Percentiles rank a stretch among this genome's conserved stretches.
Conservation (phyloP, 352 stramenopile genomes). For the Globisporangium splendens region DNA sequence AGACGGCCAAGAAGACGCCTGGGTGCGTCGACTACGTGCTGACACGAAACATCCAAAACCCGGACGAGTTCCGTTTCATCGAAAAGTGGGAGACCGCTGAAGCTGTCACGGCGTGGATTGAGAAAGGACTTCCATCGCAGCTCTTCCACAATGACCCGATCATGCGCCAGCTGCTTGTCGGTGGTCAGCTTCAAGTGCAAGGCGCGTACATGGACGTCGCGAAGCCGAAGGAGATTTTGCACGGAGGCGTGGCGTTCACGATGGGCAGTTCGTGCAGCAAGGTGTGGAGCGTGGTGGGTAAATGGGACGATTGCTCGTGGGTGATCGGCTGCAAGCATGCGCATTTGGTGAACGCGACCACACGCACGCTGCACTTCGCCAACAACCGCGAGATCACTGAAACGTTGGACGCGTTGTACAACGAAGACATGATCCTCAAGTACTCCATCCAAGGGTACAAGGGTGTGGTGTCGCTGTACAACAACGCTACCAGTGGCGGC, state of each 20-base stretch:
- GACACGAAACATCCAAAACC: slow-evolving; percentile 12
- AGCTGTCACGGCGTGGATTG: slow-evolving; percentile 11
- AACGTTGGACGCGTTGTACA: slow-evolving; percentile 2
- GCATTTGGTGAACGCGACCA: slow-evolving; percentile 7
- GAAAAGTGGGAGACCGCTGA: slow-evolving; percentile 13
- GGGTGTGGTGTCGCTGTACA: neutral
- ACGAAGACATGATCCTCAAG: slow-evolving; percentile 9
- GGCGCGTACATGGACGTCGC: slow-evolving; percentile 12
- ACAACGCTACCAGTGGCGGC: slow-evolving; percentile 1
- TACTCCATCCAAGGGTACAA: slow-evolving; percentile 5
- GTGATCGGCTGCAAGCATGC: slow-evolving; percentile 10
- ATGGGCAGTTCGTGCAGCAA: slow-evolving; percentile 1
- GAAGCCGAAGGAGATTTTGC: slow-evolving; percentile 1
- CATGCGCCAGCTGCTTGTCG: slow-evolving; percentile 12
- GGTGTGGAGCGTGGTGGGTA: slow-evolving; percentile 12
- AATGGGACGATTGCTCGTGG: slow-evolving; percentile 14
- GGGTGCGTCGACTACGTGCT: slow-evolving; percentile 12
- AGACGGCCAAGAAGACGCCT: slow-evolving; percentile 7
- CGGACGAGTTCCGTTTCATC: slow-evolving; percentile 16
- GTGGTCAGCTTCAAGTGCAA: slow-evolving; percentile 10
- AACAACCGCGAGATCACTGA: slow-evolving; percentile 2
- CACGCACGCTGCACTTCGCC: slow-evolving; percentile 10
- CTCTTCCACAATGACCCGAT: slow-evolving; percentile 9
- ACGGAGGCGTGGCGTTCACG: slow-evolving; percentile 12
- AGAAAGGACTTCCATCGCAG: slow-evolving; percentile 5